Conservation (phyloP, 768 basidiomycete species). For the Suillus brevipes region DNA sequence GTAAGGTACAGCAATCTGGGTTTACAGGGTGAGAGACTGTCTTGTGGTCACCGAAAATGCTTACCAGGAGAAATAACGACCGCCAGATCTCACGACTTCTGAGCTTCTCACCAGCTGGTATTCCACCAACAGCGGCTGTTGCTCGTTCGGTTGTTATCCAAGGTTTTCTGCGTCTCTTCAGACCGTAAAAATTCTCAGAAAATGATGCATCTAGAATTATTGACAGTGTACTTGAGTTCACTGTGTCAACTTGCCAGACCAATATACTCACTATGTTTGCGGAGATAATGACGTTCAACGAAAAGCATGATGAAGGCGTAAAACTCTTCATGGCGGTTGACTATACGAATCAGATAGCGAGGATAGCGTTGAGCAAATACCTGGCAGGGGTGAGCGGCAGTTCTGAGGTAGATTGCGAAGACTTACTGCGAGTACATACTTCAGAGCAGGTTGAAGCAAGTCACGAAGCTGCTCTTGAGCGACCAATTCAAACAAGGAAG, state of each 20-base stretch:
- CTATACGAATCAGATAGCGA: slow-evolving; percentile 84
- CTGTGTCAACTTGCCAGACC: background rate
- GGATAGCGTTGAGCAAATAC: slow-evolving; percentile 95
- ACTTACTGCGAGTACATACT: slow-evolving; percentile 89
- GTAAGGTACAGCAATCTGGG: slow-evolving; percentile 82
- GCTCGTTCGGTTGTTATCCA: slow-evolving; percentile 70
- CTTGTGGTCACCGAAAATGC: slow-evolving; percentile 24
- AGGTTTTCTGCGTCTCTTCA: slow-evolving; percentile 76
- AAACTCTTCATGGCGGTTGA: slow-evolving; percentile 96
- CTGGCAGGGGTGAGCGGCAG: slow-evolving; percentile 39
- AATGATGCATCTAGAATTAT: slow-evolving; percentile 77
- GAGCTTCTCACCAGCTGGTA: slow-evolving; percentile 66
- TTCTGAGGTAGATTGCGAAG: background rate
- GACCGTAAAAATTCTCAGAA: slow-evolving; percentile 93
- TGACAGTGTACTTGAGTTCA: background rate
- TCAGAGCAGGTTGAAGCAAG: slow-evolving; percentile 89
- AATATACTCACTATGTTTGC: slow-evolving; percentile 67
- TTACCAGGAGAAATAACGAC: slow-evolving; percentile 78
- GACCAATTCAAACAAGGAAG: slow-evolving; percentile 87
- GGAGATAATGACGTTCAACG: slow-evolving; percentile 89
- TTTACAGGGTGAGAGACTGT: slow-evolving; percentile 1
- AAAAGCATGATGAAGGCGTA: slow-evolving; percentile 87
- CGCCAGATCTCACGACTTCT: slow-evolving; percentile 66
- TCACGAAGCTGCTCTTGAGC: slow-evolving; percentile 93
- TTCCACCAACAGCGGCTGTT: slow-evolving; percentile 62